Base-by-base conservation (phyloP, 2,329 filamentous ascomycete genomes). In the Myriosclerotinia curreyana region DNA sequence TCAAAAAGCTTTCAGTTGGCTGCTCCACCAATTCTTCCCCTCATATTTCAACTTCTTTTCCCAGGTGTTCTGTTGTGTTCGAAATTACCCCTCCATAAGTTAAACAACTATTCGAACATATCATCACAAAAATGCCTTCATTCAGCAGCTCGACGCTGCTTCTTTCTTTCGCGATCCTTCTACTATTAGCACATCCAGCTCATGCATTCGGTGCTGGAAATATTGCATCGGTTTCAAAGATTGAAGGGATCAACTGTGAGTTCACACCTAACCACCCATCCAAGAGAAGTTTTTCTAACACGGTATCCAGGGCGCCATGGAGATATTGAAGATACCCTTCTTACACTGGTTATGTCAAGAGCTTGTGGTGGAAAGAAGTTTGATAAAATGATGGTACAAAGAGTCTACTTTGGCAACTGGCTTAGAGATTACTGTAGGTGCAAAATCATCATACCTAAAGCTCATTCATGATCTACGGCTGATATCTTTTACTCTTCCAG, bases 381-480 rank as follows among this genome's bases (percentile, higher is more conserved):
- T 78, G 86, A 84, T 80, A 95, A 95, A 79, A 85, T 96, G 73
- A 89, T 88, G 74, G 90, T 96, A 67, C 90, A 93, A 68, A 86
- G 92, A 66, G 90, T 96, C 68, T 97, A 97, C 80, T 97, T 97
- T 79, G 93, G 93, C 69, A 97, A 96, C 80, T 96, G 93, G 93
- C 85, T 96, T 42, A 86, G 86, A 64, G 93, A 97, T 77, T 97
- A 97, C 78, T 95, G 73, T 74, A 61, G 64, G 72, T 68, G 28
- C 5, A 34, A 15, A 15, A 14, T 52, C 48, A 38, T 44, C 58
- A 17, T 25, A 36, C 15, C 34, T 36, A 9, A 6, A 14, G 17
- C 22, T 44, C 28, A n/a, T 14, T 42, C 17, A 22, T 40, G 2
- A 22, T 44, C 8, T 12, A 11, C n/a, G 51, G 52, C 62, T 54